Percentiles rank a stretch among this genome's conserved stretches.
Evolutionary conservation across 2,329 filamentous ascomycete genomes (phyloP).

Genomic region (Pleoardoris graminearum): DNA sequence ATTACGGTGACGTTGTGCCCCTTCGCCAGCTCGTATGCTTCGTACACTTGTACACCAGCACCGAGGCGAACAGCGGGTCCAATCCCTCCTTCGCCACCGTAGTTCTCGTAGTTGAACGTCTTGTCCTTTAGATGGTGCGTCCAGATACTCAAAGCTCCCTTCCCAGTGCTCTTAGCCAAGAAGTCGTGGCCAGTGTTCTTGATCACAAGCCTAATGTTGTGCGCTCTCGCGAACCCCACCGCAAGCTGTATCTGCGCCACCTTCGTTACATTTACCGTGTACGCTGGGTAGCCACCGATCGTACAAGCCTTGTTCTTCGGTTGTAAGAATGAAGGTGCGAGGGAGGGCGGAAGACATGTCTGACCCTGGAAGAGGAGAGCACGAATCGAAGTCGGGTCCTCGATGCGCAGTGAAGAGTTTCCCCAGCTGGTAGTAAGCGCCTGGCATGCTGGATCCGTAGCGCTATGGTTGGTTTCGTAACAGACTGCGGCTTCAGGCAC

Average conservation of each 20-base stretch:
- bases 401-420: slow-evolving; percentile 12
- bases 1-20: not conserved
- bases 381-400: slow-evolving; percentile 30
- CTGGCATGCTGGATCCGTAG: slow-evolving; percentile 17
- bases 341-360: slow-evolving; percentile 26
- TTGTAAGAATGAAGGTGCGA: not conserved
- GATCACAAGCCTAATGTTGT: slow-evolving; percentile 19
- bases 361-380: slow-evolving; percentile 29
- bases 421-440: slow-evolving; percentile 16
- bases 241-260: slow-evolving; percentile 3
- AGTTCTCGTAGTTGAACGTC: not conserved
- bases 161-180: slow-evolving; percentile 3
- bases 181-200: slow-evolving; percentile 20
- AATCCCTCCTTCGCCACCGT: not conserved
- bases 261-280: slow-evolving; percentile 17
- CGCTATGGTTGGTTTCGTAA: slow-evolving; percentile 21
- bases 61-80: not conserved
- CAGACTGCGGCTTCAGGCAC: slow-evolving; percentile 28
- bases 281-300: slow-evolving; percentile 20
- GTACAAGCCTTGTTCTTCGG: slow-evolving; percentile 11
- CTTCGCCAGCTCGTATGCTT: not conserved
- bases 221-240: slow-evolving; percentile 11
- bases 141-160: slow-evolving; percentile 9
- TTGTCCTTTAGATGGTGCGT: slow-evolving; percentile 10
- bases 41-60: not conserved